These are phyloP conservation scores for Excoecaria cochinchinensis DNA, from an alignment of 345 rosid species.

Conservation along the genomic window DNA sequence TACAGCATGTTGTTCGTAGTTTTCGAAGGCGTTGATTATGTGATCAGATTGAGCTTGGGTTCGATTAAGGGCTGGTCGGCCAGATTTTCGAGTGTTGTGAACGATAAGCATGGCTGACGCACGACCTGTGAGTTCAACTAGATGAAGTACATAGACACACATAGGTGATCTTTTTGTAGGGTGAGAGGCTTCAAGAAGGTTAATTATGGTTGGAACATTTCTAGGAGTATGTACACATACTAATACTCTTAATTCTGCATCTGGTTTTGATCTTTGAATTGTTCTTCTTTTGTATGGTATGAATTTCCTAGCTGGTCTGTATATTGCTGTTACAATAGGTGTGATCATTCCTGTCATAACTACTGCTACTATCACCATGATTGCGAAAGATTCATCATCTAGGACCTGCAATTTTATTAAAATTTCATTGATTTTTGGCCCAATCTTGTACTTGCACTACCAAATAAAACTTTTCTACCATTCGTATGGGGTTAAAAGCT, in stretches of 20 bases:
- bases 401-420: conserved; percentile 47
- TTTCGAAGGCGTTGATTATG: conserved; percentile 83
- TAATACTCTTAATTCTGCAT: conserved; percentile 60
- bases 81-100: conserved; percentile 70
- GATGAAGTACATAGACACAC: conserved; percentile 76
- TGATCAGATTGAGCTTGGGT: conserved; percentile 97
- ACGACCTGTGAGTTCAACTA: conserved; percentile 90
- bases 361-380: conserved; percentile 77
- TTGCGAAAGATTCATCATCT: conserved; percentile 72
- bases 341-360: conserved; percentile 72
- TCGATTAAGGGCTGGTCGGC: conserved; percentile 67
- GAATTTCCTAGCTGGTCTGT: conserved; percentile 60
- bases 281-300: conserved; percentile 69
- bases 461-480: too few relatives aligned
- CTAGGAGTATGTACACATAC: conserved; percentile 83
- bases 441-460: too few relatives aligned
- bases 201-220: conserved; percentile 85
- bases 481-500: too few relatives aligned
- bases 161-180: conserved; percentile 77
- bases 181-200: conserved; percentile 81
- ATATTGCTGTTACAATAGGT: conserved; percentile 56
- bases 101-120: conserved; percentile 96
- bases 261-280: conserved; percentile 61
- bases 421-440: not conserved
- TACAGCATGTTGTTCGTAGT: conserved; percentile 62